Conservation (phyloP, 805 yeast species). For the Yarrowia sp. region DNA sequence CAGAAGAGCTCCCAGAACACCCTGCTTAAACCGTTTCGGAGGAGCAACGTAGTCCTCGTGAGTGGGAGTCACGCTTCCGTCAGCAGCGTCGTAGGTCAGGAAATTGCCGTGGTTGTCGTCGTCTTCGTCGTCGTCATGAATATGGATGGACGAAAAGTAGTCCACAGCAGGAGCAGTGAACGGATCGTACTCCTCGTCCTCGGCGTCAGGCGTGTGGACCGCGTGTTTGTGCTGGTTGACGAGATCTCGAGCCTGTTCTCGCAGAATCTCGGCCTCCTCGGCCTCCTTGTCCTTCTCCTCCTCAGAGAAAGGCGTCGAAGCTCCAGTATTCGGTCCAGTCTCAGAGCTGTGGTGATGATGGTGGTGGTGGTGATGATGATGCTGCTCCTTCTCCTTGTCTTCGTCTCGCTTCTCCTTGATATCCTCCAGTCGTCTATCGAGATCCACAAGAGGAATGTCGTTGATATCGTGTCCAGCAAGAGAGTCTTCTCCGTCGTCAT, state of each 20-base stretch:
- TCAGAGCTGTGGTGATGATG: conserved; percentile 14
- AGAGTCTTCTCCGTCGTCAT: background rate
- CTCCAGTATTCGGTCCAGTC: conserved; percentile 5
- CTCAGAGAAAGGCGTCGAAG: conserved; percentile 15
- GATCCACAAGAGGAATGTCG: conserved; percentile 44
- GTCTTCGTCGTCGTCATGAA: conserved; percentile 37
- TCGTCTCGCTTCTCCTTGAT: conserved; percentile 41
- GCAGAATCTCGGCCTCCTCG: conserved; percentile 16
- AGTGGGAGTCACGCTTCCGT: conserved; percentile 42
- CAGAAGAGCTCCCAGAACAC: conserved; percentile 81
- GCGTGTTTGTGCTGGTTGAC: conserved; percentile 41
- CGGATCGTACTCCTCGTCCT: conserved; percentile 42
- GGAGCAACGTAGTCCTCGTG: conserved; percentile 61
- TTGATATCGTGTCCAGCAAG: conserved; percentile 39
- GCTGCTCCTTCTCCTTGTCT: conserved; percentile 41
- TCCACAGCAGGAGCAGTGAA: conserved; percentile 48
- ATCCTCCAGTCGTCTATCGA: conserved; percentile 41
- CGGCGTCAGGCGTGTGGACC: conserved; percentile 46
- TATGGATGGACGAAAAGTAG: conserved; percentile 40
- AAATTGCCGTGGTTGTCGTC: conserved; percentile 39
- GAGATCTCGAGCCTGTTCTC: conserved; percentile 41
- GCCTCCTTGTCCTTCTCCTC: conserved; percentile 22
- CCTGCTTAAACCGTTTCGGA: conserved; percentile 76
- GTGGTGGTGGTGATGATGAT: conserved; percentile 42
- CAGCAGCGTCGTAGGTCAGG: conserved; percentile 39